Evolutionary conservation across 129 eudicot genomes (phyloP).

Genomic region (Mikania micrantha): DNA sequence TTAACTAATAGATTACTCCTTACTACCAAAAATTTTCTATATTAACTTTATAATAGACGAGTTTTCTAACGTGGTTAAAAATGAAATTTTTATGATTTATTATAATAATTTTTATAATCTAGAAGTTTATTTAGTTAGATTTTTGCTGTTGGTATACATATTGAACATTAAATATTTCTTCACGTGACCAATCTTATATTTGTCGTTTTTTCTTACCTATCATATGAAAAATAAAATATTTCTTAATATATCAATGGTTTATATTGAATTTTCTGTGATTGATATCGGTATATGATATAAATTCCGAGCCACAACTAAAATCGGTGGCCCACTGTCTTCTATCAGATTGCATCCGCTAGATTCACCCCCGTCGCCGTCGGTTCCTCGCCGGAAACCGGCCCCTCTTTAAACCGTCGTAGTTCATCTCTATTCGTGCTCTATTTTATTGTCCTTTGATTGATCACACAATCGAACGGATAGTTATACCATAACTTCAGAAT

Average conservation of each 20-base stretch:
- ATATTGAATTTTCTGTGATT: conserved; percentile 7
- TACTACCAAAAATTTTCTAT: no score
- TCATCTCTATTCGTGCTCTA: background rate
- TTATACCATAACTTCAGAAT: background rate
- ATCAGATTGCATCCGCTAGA: conserved; percentile 12
- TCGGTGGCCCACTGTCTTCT: background rate
- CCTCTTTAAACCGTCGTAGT: background rate
- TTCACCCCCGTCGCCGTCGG: conserved; percentile 21
- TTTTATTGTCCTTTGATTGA: background rate
- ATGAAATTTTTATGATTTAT: no score
- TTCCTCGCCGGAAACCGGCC: conserved; percentile 13
- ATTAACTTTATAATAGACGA: no score
- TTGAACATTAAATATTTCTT: no score
- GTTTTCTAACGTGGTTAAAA: no score
- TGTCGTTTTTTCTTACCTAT: no score
- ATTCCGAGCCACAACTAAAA: background rate
- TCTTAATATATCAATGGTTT: background rate
- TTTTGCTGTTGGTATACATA: no score
- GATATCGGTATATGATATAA: background rate
- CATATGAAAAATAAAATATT: no score
- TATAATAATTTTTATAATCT: no score
- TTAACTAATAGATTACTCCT: no score
- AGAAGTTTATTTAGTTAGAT: no score
- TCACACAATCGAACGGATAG: conserved; percentile 4
- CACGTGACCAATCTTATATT: no score